Percentiles rank a stretch among this genome's conserved stretches.
These are phyloP conservation scores for Podochytrium sp. DNA, from an alignment of 192 early-diverging fungal genomes.

Conservation along the genomic window DNA sequence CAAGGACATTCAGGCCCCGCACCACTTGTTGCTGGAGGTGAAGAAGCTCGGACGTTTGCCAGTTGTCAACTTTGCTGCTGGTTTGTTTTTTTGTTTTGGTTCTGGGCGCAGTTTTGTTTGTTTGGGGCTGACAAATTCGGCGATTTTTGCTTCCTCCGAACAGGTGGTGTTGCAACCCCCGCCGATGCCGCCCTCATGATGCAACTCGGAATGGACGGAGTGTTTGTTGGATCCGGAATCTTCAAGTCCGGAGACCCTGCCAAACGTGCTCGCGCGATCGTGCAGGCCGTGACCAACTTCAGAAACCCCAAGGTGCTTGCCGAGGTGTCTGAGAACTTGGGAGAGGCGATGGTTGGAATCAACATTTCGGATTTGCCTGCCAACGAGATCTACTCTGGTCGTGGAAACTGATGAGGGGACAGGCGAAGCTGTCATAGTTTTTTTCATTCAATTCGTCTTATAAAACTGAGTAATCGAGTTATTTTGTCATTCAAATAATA, in stretches of 20 bases:
- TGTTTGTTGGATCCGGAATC: constrained; percentile 96
- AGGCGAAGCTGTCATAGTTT: neutral
- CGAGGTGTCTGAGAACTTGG: constrained; percentile 86
- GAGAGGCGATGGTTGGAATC: constrained; percentile 98
- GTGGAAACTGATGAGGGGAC: constrained; percentile 44
- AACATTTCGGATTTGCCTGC: constrained; percentile 73
- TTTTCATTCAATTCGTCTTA: constrained; percentile 29
- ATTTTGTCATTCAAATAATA: no score
- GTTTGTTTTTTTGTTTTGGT: constrained; percentile 2
- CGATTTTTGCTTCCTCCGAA: neutral
- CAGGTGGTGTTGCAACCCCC: constrained; percentile 91
- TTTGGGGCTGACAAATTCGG: neutral
- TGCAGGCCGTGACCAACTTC: constrained; percentile 96
- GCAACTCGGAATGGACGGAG: constrained; percentile 98
- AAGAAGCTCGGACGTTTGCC: constrained; percentile 87
- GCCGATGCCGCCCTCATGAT: constrained; percentile 99
- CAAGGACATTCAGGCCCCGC: constrained; percentile 94
- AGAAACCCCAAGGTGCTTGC: constrained; percentile 88
- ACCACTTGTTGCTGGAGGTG: constrained; percentile 88
- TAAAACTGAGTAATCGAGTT: no score
- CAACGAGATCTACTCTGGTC: constrained; percentile 60
- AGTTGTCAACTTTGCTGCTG: constrained; percentile 98
- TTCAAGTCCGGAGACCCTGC: constrained; percentile 92
- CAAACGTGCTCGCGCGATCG: constrained; percentile 92
- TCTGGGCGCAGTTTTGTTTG: neutral